A percentile compares a stretch with the other conserved stretches of the same genome.
Evolutionary conservation across 495 filamentous ascomycete species (phyloP).

Genomic region (Tuber microsphaerosporum): DNA sequence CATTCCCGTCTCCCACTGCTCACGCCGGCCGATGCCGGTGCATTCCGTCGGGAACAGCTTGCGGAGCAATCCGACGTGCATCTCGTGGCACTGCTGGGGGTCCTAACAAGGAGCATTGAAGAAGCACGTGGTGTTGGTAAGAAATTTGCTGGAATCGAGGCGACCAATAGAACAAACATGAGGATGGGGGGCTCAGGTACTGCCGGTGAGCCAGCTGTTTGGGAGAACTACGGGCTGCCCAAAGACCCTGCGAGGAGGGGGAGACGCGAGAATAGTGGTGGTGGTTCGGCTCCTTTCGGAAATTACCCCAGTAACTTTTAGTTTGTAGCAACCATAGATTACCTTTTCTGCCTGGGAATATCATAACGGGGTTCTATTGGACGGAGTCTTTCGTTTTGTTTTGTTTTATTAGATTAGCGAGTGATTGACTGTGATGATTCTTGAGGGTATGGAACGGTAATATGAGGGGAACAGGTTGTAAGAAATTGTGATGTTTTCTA

Average conservation of each 20-base stretch:
- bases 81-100: slow-evolving; percentile 62
- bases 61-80: slow-evolving; percentile 72
- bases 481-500: background rate
- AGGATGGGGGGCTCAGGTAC: slow-evolving; percentile 18
- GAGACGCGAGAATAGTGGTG: slow-evolving; percentile 17
- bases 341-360: background rate
- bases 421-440: background rate
- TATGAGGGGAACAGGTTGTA: background rate
- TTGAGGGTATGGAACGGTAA: background rate
- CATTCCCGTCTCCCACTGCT: slow-evolving; percentile 57
- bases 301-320: slow-evolving; percentile 24
- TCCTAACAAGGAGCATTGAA: slow-evolving; percentile 59
- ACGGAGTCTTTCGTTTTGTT: background rate
- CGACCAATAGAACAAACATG: slow-evolving; percentile 41
- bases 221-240: background rate
- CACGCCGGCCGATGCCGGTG: slow-evolving; percentile 49
- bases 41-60: slow-evolving; percentile 53
- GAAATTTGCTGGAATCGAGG: slow-evolving; percentile 61
- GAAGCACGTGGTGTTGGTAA: slow-evolving; percentile 62
- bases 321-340: slow-evolving; percentile 9
- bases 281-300: slow-evolving; percentile 4
- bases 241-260: slow-evolving; percentile 15
- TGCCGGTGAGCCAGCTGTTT: slow-evolving; percentile 9
- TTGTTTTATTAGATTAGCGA: slow-evolving; percentile 8
- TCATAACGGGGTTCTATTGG: background rate